A percentile compares a stretch with the other conserved stretches of the same genome.
Conservation (phyloP, 2,329 filamentous ascomycete species). For the Nemania bipapillata region DNA sequence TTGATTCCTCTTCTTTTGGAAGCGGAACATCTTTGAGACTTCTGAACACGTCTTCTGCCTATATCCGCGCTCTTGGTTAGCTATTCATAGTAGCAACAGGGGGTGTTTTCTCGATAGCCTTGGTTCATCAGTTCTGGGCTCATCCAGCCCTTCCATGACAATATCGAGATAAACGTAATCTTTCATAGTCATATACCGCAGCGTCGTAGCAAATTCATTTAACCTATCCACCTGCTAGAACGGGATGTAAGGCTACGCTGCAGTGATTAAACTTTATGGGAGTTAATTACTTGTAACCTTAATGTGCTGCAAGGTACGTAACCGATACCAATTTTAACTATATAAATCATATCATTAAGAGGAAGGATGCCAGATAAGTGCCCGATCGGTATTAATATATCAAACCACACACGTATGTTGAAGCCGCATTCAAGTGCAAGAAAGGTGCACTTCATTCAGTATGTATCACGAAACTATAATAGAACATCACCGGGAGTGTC, state of each 20-base stretch:
- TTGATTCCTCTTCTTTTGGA: slow-evolving; percentile 15
- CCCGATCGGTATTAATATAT: neutral
- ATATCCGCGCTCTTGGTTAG: slow-evolving; percentile 17
- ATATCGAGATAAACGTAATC: neutral
- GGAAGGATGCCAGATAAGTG: neutral
- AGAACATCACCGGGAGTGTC: neutral
- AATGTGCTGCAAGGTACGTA: neutral
- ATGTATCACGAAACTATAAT: neutral
- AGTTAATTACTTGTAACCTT: neutral
- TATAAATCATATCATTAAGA: slow-evolving; percentile 18
- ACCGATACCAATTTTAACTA: neutral
- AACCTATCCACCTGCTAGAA: neutral
- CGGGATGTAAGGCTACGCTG: neutral
- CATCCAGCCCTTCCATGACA: slow-evolving; percentile 11
- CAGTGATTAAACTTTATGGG: neutral
- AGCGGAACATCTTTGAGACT: slow-evolving; percentile 18
- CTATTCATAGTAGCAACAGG: slow-evolving; percentile 33
- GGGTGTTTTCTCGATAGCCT: neutral
- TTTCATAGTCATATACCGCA: slow-evolving; percentile 4
- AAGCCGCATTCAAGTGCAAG: neutral
- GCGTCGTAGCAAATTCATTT: neutral
- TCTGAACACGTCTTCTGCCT: slow-evolving; percentile 21
- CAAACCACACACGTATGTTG: neutral
- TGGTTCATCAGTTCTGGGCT: slow-evolving; percentile 17
- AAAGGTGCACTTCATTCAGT: too few species aligned